Evolutionary conservation across 495 filamentous ascomycete species (phyloP), one percentile per base, ranked within the genome.

Genomic region (Tetracladium setigerum): DNA sequence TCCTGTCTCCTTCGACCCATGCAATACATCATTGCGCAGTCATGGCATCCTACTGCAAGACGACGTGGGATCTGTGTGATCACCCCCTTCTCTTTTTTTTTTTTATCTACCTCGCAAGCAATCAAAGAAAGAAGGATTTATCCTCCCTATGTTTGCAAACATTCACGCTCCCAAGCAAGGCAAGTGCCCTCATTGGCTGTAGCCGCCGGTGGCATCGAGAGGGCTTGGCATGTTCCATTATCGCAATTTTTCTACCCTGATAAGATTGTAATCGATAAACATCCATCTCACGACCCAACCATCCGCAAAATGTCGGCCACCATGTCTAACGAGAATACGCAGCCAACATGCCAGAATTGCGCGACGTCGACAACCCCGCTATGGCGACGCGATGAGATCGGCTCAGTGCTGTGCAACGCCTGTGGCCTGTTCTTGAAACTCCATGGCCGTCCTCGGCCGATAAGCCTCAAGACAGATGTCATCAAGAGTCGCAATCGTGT

Each of bases 401-500:
- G 92, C 50, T 87, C 88, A 2, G 90, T 99, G n/a, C 86, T 99
- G 35, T 99, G 92, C 79, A 99, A 99, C 68, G 92, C 92, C 48
- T 98, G 92, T 67, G 92, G 92, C 41, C 69, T 98, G 34, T 98
- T 95, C 68, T 73, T 98, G 53, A 99, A 99, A 72, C 81, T 99
- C 50, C 92, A 99, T 56, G 87, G 88, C 50, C 81, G 89, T 16
- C 81, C 94, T 52, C 83, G 92, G 43, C 94, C 94, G 59, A 95
- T 95, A 66, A 90, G 84, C 54, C 77, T 99, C 55, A 99, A 99
- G 71, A 99, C 94, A 37, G 94, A 99, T 72, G 89, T 97, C 50
- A 99, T 99, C 69, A 99, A 99, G 70, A 95, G 90, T 70, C 89
- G 92, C 56, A 99, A 99, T 63, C 82, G 92, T 45, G 90, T 97